Evolutionary conservation across 139 green algal genomes (phyloP).

Genomic region (Astrephomene gubernaculifera): DNA sequence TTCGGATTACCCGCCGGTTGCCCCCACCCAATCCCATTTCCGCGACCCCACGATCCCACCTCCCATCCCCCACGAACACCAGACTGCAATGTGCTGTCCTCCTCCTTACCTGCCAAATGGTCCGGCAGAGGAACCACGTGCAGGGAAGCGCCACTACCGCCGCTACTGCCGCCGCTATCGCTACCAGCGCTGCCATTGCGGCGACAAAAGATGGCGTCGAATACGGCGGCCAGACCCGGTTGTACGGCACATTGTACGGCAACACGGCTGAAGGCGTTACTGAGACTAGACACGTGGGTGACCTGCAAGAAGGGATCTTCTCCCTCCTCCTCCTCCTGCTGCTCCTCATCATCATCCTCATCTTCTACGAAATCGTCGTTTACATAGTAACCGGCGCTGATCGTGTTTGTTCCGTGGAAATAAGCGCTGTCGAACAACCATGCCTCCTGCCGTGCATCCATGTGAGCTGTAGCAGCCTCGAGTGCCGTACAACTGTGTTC

Average conservation of each 20-base stretch:
- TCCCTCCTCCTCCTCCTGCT: background rate
- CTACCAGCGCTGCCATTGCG: background rate
- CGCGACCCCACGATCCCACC: no score
- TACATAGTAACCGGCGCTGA: no score
- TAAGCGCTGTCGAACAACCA: no score
- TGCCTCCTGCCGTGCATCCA: no score
- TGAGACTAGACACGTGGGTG: slow-evolving; percentile 30
- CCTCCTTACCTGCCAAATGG: background rate
- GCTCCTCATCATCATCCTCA: no score
- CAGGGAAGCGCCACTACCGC: background rate
- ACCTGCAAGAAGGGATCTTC: slow-evolving; percentile 26
- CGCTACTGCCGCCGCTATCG: no score
- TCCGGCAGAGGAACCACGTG: background rate
- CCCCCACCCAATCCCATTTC: no score
- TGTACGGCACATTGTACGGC: slow-evolving; percentile 41
- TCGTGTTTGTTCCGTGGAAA: no score
- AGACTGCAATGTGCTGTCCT: no score
- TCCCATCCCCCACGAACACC: no score
- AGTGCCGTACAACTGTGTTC: background rate
- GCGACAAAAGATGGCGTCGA: background rate
- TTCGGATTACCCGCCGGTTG: no score
- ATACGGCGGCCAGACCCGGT: slow-evolving; percentile 33
- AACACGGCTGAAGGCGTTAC: slow-evolving; percentile 2
- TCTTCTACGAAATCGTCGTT: no score
- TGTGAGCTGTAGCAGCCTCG: background rate